A percentile compares a stretch with the other conserved stretches of the same genome.
Evolutionary conservation across 1,284 basidiomycete genomes (phyloP).

Genomic region (Cutaneotrichosporon arboriforme): DNA sequence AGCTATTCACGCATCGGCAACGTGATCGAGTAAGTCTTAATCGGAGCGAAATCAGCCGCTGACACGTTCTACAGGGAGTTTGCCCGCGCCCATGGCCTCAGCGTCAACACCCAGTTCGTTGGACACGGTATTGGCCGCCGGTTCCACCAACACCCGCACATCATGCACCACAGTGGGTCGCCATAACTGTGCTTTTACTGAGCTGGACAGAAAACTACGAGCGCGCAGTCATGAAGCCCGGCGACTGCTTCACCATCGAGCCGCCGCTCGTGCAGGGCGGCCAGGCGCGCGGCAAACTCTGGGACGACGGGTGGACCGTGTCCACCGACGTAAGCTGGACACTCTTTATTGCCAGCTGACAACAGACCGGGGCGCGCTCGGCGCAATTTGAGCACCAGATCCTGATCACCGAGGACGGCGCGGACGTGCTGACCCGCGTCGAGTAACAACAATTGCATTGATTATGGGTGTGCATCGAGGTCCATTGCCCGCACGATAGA

Average conservation of each 20-base stretch:
- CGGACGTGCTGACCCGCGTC: conserved; percentile 57
- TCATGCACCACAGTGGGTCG: conserved; percentile 62
- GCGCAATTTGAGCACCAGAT: conserved; percentile 85
- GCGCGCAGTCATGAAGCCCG: conserved; percentile 68
- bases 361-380: conserved; percentile 60
- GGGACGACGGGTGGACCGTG: conserved; percentile 83
- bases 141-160: conserved; percentile 81
- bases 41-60: not conserved
- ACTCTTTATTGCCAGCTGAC: conserved; percentile 6
- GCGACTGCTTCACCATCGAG: conserved; percentile 87
- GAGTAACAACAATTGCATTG: not conserved
- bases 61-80: conserved; percentile 41
- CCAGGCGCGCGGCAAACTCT: conserved; percentile 63
- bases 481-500: no score
- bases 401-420: conserved; percentile 68
- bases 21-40: conserved; percentile 59
- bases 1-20: conserved; percentile 69
- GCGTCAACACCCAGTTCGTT: conserved; percentile 62
- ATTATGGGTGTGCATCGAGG: no score
- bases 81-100: conserved; percentile 51
- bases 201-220: conserved; percentile 63
- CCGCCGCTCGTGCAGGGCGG: conserved; percentile 70
- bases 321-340: conserved; percentile 61
- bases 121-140: conserved; percentile 75
- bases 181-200: no score